A percentile compares a stretch with the other conserved stretches of the same genome.
These are phyloP conservation scores for Aphanocladium album DNA, from an alignment of 2,329 filamentous ascomycete genomes.

Conservation along the genomic window DNA sequence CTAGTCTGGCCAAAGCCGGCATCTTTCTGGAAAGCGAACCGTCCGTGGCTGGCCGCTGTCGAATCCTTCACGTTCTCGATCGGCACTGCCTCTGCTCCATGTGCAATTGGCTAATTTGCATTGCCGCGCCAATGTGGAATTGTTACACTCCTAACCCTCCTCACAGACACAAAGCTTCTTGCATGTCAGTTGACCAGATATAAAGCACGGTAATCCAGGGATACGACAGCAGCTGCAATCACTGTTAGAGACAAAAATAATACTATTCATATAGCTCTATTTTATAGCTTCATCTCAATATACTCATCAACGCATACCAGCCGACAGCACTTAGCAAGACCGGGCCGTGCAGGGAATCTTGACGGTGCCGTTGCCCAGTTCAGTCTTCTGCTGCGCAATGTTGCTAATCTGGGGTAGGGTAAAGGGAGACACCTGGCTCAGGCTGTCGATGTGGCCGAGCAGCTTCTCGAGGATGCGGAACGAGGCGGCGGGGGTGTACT, in stretches of 20 bases:
- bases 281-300: not conserved
- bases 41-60: not conserved
- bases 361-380: conserved; percentile 21
- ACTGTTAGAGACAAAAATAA: not conserved
- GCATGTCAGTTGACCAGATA: not conserved
- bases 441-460: conserved; percentile 60
- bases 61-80: not conserved
- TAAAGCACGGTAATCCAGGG: too few relatives aligned
- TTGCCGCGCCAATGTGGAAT: not conserved
- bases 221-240: not conserved
- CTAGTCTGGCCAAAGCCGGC: not conserved
- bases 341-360: conserved; percentile 29
- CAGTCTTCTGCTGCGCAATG: conserved; percentile 15
- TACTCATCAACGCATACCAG: not conserved
- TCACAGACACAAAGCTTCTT: not conserved
- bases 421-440: conserved; percentile 40
- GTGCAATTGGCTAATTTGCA: not conserved
- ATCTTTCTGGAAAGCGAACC: not conserved
- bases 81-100: not conserved
- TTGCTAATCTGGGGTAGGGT: conserved; percentile 22
- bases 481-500: conserved; percentile 63
- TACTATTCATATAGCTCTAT: not conserved
- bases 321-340: not conserved
- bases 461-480: conserved; percentile 72
- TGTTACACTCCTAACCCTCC: not conserved